Percentiles rank a stretch among this genome's conserved stretches.
These are phyloP conservation scores for Malassezia psittaci DNA, from an alignment of 1,284 basidiomycete species.

Conservation along the genomic window DNA sequence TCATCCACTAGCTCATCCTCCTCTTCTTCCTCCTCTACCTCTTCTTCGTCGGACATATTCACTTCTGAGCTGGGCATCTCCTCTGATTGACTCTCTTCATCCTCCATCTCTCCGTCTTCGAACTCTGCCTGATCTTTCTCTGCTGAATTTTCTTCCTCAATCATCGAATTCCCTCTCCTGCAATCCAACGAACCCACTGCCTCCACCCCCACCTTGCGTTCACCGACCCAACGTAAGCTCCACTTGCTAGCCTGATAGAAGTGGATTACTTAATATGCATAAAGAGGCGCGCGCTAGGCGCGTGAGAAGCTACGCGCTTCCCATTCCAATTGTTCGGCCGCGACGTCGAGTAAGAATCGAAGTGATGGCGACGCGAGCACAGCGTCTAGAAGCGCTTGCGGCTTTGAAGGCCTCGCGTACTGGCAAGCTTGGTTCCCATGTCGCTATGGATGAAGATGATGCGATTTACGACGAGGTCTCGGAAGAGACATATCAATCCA, in stretches of 20 bases:
- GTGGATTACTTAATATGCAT: too few relatives aligned
- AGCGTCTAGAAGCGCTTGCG: slow-evolving; percentile 36
- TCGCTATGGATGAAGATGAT: slow-evolving; percentile 51
- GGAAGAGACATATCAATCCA: slow-evolving; percentile 77
- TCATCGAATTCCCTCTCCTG: too few relatives aligned
- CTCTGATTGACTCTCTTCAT: neutral
- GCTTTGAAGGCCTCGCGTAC: slow-evolving; percentile 41
- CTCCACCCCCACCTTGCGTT: too few relatives aligned
- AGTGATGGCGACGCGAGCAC: slow-evolving; percentile 26
- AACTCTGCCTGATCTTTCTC: neutral
- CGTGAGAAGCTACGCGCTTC: too few relatives aligned
- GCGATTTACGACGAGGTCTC: slow-evolving; percentile 80
- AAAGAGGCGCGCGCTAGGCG: too few relatives aligned
- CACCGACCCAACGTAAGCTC: too few relatives aligned
- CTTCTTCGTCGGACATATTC: neutral
- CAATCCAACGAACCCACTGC: too few relatives aligned
- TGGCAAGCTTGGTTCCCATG: slow-evolving; percentile 17
- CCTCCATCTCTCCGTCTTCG: neutral
- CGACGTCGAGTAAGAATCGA: neutral
- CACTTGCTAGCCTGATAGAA: too few relatives aligned
- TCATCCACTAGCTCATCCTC: slow-evolving; percentile 19
- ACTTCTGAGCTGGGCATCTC: too few relatives aligned
- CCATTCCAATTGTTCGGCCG: too few relatives aligned
- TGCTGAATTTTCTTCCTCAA: too few relatives aligned
- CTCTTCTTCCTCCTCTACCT: slow-evolving; percentile 11